phyloP scores from a whole-genome alignment of 495 filamentous ascomycete species.

The Aspergillus sclerotiicarbonarius region DNA sequence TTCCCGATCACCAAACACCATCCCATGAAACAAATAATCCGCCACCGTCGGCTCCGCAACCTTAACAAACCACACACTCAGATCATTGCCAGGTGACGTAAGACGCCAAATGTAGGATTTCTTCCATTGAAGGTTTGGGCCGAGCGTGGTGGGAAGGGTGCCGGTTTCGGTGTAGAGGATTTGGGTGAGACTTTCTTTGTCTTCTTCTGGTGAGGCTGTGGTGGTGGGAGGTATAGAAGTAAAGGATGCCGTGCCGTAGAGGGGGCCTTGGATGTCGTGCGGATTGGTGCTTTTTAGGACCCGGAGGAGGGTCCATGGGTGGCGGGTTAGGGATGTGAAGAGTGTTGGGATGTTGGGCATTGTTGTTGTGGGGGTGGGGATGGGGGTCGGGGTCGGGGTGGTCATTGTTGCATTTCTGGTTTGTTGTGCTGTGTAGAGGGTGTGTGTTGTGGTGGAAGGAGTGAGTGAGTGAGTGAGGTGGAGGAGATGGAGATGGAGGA shows the following conservation, averaged over 20 bases:
- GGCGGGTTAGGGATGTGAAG: slow-evolving; percentile 32
- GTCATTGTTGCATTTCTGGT: not conserved
- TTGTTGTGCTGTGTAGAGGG: not conserved
- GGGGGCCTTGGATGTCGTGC: slow-evolving; percentile 39
- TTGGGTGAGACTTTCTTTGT: not conserved
- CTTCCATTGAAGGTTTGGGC: slow-evolving; percentile 36
- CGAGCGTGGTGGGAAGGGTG: slow-evolving; percentile 31
- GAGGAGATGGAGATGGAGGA: not conserved
- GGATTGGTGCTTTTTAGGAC: slow-evolving; percentile 45
- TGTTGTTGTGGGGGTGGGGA: not conserved
- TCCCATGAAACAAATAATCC: slow-evolving; percentile 48
- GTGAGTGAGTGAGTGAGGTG: not conserved
- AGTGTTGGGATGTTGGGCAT: slow-evolving; percentile 15
- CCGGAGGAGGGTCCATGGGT: slow-evolving; percentile 38
- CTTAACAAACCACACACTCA: slow-evolving; percentile 51
- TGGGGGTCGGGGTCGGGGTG: not conserved
- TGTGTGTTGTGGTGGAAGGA: not conserved
- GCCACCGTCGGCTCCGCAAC: slow-evolving; percentile 23
- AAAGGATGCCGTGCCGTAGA: slow-evolving; percentile 43
- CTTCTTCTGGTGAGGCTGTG: not conserved
- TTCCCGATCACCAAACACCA: slow-evolving; percentile 38
- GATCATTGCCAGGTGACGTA: slow-evolving; percentile 19
- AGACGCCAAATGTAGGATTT: slow-evolving; percentile 50
- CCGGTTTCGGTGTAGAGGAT: slow-evolving; percentile 48
- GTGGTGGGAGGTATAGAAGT: slow-evolving; percentile 18